A percentile compares a stretch with the other conserved stretches of the same genome.
Evolutionary conservation across 768 basidiomycete species (phyloP).

Genomic region (Gloeostereum incarnatum): DNA sequence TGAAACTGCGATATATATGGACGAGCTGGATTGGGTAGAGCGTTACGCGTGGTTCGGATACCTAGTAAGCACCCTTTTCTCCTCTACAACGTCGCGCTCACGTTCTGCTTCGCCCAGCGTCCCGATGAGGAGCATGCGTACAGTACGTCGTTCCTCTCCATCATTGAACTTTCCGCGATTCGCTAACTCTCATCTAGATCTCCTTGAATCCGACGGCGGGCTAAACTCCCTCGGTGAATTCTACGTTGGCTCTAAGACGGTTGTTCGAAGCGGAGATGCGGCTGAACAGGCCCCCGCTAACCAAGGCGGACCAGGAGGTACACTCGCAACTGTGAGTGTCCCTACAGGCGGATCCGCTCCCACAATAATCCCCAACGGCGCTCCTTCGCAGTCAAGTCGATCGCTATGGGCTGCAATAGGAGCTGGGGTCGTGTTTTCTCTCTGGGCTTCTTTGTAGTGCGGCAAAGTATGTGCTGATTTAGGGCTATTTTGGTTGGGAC

Average conservation of each 20-base stretch:
- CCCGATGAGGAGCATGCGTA: conserved; percentile 27
- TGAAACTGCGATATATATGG: conserved; percentile 45
- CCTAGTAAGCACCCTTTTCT: conserved; percentile 22
- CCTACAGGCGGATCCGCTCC: conserved; percentile 3
- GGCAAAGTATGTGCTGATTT: not conserved
- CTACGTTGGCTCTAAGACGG: conserved; percentile 35
- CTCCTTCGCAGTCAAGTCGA: too few relatives aligned
- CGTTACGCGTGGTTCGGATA: conserved; percentile 60
- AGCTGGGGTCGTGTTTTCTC: not conserved
- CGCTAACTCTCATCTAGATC: conserved; percentile 19
- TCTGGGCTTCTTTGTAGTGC: not conserved
- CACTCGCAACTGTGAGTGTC: conserved; percentile 5
- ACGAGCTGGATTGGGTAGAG: conserved; percentile 46
- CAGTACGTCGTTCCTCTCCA: conserved; percentile 21
- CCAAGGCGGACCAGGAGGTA: conserved; percentile 2
- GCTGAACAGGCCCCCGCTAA: conserved; percentile 2
- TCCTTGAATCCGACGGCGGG: conserved; percentile 32
- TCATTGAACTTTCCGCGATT: not conserved
- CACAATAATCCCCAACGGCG: conserved; percentile 1
- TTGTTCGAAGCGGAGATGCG: conserved; percentile 12
- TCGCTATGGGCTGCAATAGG: too few relatives aligned
- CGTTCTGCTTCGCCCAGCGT: conserved; percentile 19
- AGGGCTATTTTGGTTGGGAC: not conserved
- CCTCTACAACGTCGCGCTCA: conserved; percentile 3
- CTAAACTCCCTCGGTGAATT: conserved; percentile 35